Evolutionary conservation across 345 rosid genomes (phyloP).

Genomic region (Microthlaspi erraticum): DNA sequence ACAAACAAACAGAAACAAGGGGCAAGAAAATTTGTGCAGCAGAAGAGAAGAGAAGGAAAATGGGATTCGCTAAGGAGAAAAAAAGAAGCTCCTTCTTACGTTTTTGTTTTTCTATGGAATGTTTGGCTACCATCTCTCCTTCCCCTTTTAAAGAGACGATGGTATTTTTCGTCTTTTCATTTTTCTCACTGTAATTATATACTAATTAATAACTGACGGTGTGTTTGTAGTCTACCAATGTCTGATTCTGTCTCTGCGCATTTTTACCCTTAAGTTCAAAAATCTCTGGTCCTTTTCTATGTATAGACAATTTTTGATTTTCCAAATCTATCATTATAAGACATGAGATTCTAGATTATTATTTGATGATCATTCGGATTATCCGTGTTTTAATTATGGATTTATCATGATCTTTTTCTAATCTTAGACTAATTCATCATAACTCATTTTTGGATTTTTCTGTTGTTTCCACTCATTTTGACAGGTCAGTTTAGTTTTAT

Average conservation of each 20-base stretch:
- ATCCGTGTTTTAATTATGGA: not conserved
- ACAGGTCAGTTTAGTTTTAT: not conserved
- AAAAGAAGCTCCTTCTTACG: slow-evolving; percentile 34
- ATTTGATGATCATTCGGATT: not conserved
- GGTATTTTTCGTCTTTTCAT: slow-evolving; percentile 13
- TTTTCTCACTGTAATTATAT: not conserved
- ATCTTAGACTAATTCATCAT: not conserved
- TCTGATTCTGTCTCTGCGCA: not conserved
- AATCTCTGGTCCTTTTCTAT: not conserved
- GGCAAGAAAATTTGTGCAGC: slow-evolving; percentile 41
- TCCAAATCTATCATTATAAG: slow-evolving; percentile 3
- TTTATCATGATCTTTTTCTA: slow-evolving; percentile 7
- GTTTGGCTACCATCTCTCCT: slow-evolving; percentile 35
- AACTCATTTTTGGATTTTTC: not conserved
- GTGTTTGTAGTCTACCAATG: not conserved
- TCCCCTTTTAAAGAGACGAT: slow-evolving; percentile 23
- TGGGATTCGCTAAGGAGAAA: slow-evolving; percentile 24
- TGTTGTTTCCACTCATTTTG: not conserved
- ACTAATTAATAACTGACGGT: slow-evolving; percentile 17
- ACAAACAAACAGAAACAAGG: not conserved
- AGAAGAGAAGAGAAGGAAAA: slow-evolving; percentile 22
- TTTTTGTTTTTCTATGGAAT: slow-evolving; percentile 41
- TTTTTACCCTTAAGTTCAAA: slow-evolving; percentile 16
- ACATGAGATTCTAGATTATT: not conserved
- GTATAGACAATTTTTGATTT: not conserved